These are phyloP conservation scores for Coniferiporia weirii DNA, from an alignment of 1,284 basidiomycete genomes.

Conservation along the genomic window DNA sequence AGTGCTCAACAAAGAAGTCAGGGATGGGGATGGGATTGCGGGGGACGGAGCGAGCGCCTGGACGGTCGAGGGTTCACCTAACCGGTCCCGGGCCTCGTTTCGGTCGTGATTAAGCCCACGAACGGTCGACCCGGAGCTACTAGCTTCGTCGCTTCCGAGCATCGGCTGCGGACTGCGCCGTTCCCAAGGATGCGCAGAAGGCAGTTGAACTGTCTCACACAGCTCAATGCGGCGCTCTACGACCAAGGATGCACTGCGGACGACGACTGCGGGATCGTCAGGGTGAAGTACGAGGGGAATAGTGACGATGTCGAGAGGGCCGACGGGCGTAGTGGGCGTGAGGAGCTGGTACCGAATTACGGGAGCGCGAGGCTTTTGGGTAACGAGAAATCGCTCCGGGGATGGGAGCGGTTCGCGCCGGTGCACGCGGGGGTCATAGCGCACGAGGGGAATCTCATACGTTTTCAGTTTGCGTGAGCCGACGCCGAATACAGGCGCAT, in stretches of 20 bases:
- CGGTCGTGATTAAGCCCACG: slow-evolving; percentile 3
- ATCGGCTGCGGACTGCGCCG: slow-evolving; percentile 17
- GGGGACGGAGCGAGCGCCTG: slow-evolving; percentile 2
- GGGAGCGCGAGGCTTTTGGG: slow-evolving; percentile 30
- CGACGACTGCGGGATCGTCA: slow-evolving; percentile 28
- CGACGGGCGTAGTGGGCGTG: slow-evolving; percentile 33
- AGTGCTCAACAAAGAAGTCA: slow-evolving; percentile 11
- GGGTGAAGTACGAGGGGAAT: slow-evolving; percentile 33
- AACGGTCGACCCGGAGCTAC: background rate
- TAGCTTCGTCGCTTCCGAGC: background rate
- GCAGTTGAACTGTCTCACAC: slow-evolving; percentile 23
- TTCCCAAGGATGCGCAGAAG: slow-evolving; percentile 24
- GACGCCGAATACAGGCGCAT: slow-evolving; percentile 56
- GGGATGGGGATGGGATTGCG: background rate
- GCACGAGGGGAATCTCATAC: slow-evolving; percentile 60
- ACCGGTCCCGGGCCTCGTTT: background rate
- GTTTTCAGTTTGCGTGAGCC: slow-evolving; percentile 63
- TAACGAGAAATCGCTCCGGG: slow-evolving; percentile 28
- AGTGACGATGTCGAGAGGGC: slow-evolving; percentile 37
- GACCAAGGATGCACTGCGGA: slow-evolving; percentile 34
- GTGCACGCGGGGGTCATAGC: slow-evolving; percentile 50
- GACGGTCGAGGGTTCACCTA: slow-evolving; percentile 1
- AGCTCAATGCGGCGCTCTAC: slow-evolving; percentile 33
- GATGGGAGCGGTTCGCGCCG: slow-evolving; percentile 30
- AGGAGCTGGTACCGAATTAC: slow-evolving; percentile 33